Evolutionary conservation across 805 yeast genomes (phyloP).

Genomic region (Blastobotrys mokoenaii): DNA sequence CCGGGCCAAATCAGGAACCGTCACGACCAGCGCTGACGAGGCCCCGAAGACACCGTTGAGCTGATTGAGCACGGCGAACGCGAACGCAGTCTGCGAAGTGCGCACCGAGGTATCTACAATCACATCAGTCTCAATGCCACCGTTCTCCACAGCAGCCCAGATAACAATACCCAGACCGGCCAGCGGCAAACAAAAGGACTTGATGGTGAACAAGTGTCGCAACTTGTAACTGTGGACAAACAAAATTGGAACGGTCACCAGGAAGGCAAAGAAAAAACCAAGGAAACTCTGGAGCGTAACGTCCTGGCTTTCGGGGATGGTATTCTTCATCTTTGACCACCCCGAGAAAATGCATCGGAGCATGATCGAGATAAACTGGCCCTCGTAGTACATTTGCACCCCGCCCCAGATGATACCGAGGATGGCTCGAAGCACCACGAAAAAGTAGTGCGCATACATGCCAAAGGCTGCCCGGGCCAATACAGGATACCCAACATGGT

Average conservation of each 20-base stretch:
- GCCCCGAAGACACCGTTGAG: slow-evolving; percentile 15
- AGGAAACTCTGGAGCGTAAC: slow-evolving; percentile 19
- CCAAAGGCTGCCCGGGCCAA: slow-evolving; percentile 21
- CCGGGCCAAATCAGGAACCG: slow-evolving; percentile 16
- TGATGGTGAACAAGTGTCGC: slow-evolving; percentile 74
- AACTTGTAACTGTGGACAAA: slow-evolving; percentile 75
- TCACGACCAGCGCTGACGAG: slow-evolving; percentile 13
- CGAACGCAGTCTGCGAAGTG: neutral
- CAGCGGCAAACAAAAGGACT: slow-evolving; percentile 66
- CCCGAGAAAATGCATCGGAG: slow-evolving; percentile 12
- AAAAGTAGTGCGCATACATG: slow-evolving; percentile 12
- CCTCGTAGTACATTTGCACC: slow-evolving; percentile 15
- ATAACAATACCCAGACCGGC: slow-evolving; percentile 75
- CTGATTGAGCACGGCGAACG: slow-evolving; percentile 4
- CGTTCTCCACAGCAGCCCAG: slow-evolving; percentile 73
- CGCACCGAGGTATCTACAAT: slow-evolving; percentile 3
- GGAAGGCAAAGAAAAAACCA: slow-evolving; percentile 19
- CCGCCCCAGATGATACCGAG: slow-evolving; percentile 17
- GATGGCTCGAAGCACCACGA: slow-evolving; percentile 14
- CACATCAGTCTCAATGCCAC: slow-evolving; percentile 38
- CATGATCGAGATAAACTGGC: slow-evolving; percentile 12
- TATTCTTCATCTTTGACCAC: slow-evolving; percentile 12
- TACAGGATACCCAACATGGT: slow-evolving; percentile 23
- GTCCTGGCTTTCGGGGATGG: slow-evolving; percentile 12
- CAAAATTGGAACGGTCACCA: slow-evolving; percentile 51